A percentile compares a stretch with the other conserved stretches of the same genome.
phyloP scores from a whole-genome alignment of 805 yeast genomes.

The Debaryomyces hansenii region DNA sequence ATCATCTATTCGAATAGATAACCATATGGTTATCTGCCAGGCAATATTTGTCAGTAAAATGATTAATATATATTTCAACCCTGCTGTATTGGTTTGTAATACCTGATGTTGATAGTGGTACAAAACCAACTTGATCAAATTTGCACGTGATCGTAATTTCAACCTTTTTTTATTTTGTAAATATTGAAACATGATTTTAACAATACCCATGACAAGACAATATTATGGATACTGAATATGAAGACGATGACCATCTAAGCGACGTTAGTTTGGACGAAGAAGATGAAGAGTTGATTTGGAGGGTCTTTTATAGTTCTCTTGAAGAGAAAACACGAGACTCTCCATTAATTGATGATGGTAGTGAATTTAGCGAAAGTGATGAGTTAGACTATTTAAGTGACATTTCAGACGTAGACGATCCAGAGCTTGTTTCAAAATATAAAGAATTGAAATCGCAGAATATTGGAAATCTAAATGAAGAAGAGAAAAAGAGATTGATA shows the following conservation, averaged over 20 bases:
- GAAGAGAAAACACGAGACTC: constrained; percentile 11
- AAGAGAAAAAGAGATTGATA: constrained; percentile 60
- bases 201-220: neutral
- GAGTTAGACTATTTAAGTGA: constrained; percentile 30
- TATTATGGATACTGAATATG: neutral
- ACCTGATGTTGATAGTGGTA: too few species aligned
- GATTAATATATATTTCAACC: too few species aligned
- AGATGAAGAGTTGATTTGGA: constrained; percentile 45
- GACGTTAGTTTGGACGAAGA: constrained; percentile 46
- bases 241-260: constrained; percentile 16
- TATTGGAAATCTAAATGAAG: constrained; percentile 35
- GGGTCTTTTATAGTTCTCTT: constrained; percentile 35
- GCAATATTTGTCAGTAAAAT: too few species aligned
- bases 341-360: neutral
- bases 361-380: constrained; percentile 12
- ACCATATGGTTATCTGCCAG: too few species aligned
- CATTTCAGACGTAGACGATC: constrained; percentile 35
- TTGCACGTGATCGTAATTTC: too few species aligned
- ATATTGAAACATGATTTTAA: too few species aligned
- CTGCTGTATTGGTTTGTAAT: too few species aligned
- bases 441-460: constrained; percentile 31
- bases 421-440: constrained; percentile 30
- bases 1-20: too few species aligned
- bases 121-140: too few species aligned
- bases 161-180: too few species aligned